Conservation (phyloP, 176 grass and related monocot species). For the Bolboschoenus planiculmis region DNA sequence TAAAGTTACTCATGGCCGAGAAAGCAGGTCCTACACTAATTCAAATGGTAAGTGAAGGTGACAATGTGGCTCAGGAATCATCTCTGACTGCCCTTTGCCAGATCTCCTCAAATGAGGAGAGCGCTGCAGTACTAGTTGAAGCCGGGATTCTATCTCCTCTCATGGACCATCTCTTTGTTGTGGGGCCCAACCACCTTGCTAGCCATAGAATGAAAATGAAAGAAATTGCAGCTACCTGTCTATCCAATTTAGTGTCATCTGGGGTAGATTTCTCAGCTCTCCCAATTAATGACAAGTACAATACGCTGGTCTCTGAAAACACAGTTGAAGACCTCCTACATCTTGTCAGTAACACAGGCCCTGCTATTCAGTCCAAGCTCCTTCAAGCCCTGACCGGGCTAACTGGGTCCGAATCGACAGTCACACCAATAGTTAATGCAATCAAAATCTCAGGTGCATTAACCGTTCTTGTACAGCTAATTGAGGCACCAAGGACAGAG, state of each 20-base stretch:
- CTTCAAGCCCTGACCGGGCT: conserved; percentile 46
- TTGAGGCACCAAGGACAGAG: conserved; percentile 57
- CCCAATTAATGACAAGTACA: conserved; percentile 31
- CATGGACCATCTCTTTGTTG: conserved; percentile 44
- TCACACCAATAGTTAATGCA: conserved; percentile 43
- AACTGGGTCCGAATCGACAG: conserved; percentile 36
- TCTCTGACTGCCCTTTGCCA: conserved; percentile 59
- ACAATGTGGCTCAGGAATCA: conserved; percentile 48
- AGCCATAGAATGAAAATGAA: conserved; percentile 46
- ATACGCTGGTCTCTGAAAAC: conserved; percentile 58
- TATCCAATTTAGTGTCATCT: conserved; percentile 55
- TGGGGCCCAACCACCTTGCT: conserved; percentile 46
- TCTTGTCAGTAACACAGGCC: conserved; percentile 65
- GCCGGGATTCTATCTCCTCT: conserved; percentile 43
- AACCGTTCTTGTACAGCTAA: conserved; percentile 61
- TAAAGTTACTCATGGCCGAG: conserved; percentile 56
- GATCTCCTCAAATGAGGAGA: conserved; percentile 55
- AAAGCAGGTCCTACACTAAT: conserved; percentile 52
- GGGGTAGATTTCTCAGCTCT: conserved; percentile 43
- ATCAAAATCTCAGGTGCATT: conserved; percentile 66
- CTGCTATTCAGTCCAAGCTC: conserved; percentile 62
- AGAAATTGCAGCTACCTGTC: conserved; percentile 52
- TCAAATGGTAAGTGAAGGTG: conserved; percentile 46
- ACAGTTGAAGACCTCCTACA: conserved; percentile 60
- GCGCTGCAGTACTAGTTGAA: conserved; percentile 57